Conservation (phyloP, 2,329 filamentous ascomycete species). For the Diaporthe ampelina region DNA sequence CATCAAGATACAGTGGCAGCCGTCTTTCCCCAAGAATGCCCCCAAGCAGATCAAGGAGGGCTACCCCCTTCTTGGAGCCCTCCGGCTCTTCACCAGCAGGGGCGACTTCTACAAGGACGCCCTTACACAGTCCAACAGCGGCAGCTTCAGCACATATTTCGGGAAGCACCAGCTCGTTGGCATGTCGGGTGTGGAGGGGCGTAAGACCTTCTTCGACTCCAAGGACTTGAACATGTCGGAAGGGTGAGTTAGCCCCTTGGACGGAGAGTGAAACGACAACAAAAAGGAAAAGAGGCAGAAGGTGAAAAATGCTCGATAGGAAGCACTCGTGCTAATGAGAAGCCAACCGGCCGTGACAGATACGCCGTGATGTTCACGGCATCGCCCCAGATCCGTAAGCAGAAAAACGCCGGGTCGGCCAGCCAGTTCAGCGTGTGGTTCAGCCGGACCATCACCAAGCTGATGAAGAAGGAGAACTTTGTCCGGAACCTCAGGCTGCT, state of each 20-base stretch:
- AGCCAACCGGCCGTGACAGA: slow-evolving; percentile 37
- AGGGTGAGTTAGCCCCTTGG: slow-evolving; percentile 51
- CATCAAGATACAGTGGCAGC: slow-evolving; percentile 45
- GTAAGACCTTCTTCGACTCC: slow-evolving; percentile 62
- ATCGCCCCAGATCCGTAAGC: slow-evolving; percentile 44
- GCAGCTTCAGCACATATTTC: slow-evolving; percentile 64
- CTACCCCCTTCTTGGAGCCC: slow-evolving; percentile 51
- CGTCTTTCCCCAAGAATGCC: slow-evolving; percentile 45
- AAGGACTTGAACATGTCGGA: slow-evolving; percentile 58
- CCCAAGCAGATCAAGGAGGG: slow-evolving; percentile 46
- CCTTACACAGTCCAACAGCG: slow-evolving; percentile 51
- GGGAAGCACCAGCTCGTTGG: slow-evolving; percentile 61
- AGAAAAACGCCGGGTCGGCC: slow-evolving; percentile 34
- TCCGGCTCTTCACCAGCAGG: slow-evolving; percentile 59
- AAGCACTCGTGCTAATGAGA: neutral
- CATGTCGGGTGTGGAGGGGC: slow-evolving; percentile 57
- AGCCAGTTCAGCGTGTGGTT: slow-evolving; percentile 48
- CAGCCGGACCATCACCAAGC: slow-evolving; percentile 48
- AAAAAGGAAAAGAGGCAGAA: neutral
- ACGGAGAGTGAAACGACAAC: neutral
- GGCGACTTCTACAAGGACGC: slow-evolving; percentile 57
- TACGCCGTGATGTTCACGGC: slow-evolving; percentile 51
- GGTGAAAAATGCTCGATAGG: too few species aligned
- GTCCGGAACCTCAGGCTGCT: slow-evolving; percentile 56
- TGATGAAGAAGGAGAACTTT: slow-evolving; percentile 56